These are phyloP conservation scores for Withania somnifera DNA, from an alignment of 305 asterid species.

Conservation along the genomic window DNA sequence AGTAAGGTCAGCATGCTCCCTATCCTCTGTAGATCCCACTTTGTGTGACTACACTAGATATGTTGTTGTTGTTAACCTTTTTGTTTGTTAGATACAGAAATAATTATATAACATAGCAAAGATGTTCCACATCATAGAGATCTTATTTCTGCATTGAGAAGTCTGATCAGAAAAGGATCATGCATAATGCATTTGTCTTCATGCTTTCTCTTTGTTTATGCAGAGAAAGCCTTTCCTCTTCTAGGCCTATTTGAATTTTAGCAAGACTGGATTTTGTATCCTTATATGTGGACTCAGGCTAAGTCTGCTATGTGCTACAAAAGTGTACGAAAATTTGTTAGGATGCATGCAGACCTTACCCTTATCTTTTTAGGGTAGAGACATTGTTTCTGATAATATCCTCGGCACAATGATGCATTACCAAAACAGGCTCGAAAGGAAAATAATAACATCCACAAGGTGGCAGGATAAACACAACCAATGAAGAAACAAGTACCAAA, in stretches of 20 bases:
- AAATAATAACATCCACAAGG: neutral
- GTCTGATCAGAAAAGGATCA: neutral
- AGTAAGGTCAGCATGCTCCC: neutral
- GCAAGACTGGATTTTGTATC: neutral
- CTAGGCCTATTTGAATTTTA: neutral
- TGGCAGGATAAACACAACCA: neutral
- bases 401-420: neutral
- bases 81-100: neutral
- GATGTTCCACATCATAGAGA: neutral
- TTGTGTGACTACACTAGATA: neutral
- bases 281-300: neutral
- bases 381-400: neutral
- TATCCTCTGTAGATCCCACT: neutral
- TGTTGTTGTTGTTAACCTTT: neutral
- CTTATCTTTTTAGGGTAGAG: neutral
- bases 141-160: neutral
- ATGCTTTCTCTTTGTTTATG: neutral
- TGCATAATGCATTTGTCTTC: neutral
- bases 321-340: neutral
- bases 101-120: neutral
- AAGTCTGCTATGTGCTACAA: neutral
- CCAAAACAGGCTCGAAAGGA: neutral
- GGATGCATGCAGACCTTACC: neutral
- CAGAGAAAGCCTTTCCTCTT: neutral
- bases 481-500: neutral